Evolutionary conservation across 768 basidiomycete species (phyloP).

Genomic region (Phylloporus sp.): DNA sequence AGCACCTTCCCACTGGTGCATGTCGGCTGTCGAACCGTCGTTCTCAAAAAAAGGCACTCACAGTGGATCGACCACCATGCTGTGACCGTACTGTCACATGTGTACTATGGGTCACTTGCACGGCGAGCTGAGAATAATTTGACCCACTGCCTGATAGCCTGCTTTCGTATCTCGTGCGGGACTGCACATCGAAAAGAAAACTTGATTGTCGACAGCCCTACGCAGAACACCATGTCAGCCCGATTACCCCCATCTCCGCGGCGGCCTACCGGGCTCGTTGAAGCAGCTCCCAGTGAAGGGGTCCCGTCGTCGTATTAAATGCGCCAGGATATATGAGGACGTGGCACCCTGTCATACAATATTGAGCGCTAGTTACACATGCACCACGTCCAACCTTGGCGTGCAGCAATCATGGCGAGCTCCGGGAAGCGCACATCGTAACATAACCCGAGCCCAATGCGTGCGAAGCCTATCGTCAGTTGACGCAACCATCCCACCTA

Average conservation of each 20-base stretch:
- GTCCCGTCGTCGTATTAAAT: constrained; percentile 94
- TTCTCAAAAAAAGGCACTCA: constrained; percentile 36
- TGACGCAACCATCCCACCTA: neutral
- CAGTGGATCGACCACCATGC: constrained; percentile 88
- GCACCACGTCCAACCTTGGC: constrained; percentile 53
- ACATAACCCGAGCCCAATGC: constrained; percentile 93
- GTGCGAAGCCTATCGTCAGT: constrained; percentile 73
- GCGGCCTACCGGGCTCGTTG: constrained; percentile 67
- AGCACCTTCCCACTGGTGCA: constrained; percentile 64
- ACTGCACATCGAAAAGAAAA: constrained; percentile 95
- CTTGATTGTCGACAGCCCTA: constrained; percentile 94
- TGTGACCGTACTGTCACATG: constrained; percentile 72
- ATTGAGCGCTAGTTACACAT: neutral
- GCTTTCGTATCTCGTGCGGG: constrained; percentile 82
- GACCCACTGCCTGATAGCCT: constrained; percentile 80
- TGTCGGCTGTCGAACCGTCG: constrained; percentile 4
- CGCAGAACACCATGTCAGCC: constrained; percentile 7
- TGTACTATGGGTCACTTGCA: neutral
- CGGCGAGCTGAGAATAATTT: too few relatives aligned
- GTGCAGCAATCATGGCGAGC: constrained; percentile 83
- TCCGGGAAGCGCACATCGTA: constrained; percentile 97
- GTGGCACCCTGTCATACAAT: constrained; percentile 59
- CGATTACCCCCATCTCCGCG: neutral
- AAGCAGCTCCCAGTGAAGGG: constrained; percentile 92
- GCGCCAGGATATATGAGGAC: constrained; percentile 90